phyloP scores from a whole-genome alignment of 805 yeast species.

The Monosporozyma solicola region DNA sequence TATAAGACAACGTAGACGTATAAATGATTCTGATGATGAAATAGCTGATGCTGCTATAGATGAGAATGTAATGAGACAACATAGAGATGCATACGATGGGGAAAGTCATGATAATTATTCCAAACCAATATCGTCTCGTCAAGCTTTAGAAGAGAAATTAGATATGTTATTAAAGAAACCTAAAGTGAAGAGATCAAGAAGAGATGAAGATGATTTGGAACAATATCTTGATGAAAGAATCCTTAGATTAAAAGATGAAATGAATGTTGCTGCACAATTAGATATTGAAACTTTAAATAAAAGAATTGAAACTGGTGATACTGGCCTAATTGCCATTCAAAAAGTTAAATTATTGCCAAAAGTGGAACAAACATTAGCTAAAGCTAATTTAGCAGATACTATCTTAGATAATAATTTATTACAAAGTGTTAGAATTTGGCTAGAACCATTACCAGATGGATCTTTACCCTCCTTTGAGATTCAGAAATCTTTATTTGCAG shows the following conservation, averaged over 20 bases:
- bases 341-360: slow-evolving; percentile 73
- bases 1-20: slow-evolving; percentile 24
- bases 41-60: not conserved
- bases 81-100: slow-evolving; percentile 2
- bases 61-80: not conserved
- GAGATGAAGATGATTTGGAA: slow-evolving; percentile 90
- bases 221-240: slow-evolving; percentile 90
- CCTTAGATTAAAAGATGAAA: slow-evolving; percentile 69
- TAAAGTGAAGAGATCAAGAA: slow-evolving; percentile 50
- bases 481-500: slow-evolving; percentile 74
- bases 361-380: slow-evolving; percentile 65
- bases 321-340: slow-evolving; percentile 36
- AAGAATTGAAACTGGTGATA: slow-evolving; percentile 34
- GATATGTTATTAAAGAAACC: slow-evolving; percentile 67
- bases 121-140: slow-evolving; percentile 43
- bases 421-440: slow-evolving; percentile 92
- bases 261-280: slow-evolving; percentile 79
- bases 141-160: slow-evolving; percentile 72
- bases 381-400: slow-evolving; percentile 82
- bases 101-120: slow-evolving; percentile 8
- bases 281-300: slow-evolving; percentile 48
- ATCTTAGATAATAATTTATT: slow-evolving; percentile 87
- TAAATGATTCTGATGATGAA: slow-evolving; percentile 14
- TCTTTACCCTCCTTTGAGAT: slow-evolving; percentile 96
- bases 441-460: slow-evolving; percentile 97